Base-by-base conservation (phyloP, 2,329 filamentous ascomycete species). In the Acrodontium crateriforme region DNA sequence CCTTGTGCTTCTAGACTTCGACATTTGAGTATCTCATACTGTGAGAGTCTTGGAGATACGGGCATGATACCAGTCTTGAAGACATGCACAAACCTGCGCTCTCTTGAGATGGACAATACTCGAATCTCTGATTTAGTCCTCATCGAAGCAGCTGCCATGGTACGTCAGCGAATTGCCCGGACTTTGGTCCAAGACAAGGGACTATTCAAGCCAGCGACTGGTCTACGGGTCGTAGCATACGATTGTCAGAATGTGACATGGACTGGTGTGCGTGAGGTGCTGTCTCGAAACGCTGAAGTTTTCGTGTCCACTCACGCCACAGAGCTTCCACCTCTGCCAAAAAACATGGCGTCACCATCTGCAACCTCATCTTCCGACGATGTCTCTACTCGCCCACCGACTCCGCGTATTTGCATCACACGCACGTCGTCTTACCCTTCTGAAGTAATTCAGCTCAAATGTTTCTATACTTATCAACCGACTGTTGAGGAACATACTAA, bases 401-500 rank as follows among this genome's bases (percentile, higher is more conserved):
- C 29, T 16, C 37, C 41, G n/a, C 40, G 44, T 9, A 39, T 50
- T 13, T 40, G 47, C 28, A 37, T 49, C 29, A 37, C 45, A 6
- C 41, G 43, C 26, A 44, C 37, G 26, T 38, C 64, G 7, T 67
- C 67, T 0, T 85, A 76, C 42, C 80, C 83, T 0, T 70, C 72
- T 1, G 77, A 93, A 49, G 71, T 91, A 32, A 83, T 95, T 34
- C 65, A 74, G 5, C 66, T 95, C 23, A 94, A 93, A 54, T 92
- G 84, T 55, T 95, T 87, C 60, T 92, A 92, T 52, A 83, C 79
- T 22, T 94, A 82, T 71, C 87, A 95, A 56, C 81, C 82, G 58
- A 94, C 84, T 0, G 84, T 94, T 4, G 79, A 94, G 41, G 84
- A 94, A 52, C 87, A 95, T 54, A 84, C 75, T 29, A 87, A 85